These are phyloP conservation scores for Mycogone perniciosa DNA, from an alignment of 2,329 filamentous ascomycete genomes.

Conservation along the genomic window DNA sequence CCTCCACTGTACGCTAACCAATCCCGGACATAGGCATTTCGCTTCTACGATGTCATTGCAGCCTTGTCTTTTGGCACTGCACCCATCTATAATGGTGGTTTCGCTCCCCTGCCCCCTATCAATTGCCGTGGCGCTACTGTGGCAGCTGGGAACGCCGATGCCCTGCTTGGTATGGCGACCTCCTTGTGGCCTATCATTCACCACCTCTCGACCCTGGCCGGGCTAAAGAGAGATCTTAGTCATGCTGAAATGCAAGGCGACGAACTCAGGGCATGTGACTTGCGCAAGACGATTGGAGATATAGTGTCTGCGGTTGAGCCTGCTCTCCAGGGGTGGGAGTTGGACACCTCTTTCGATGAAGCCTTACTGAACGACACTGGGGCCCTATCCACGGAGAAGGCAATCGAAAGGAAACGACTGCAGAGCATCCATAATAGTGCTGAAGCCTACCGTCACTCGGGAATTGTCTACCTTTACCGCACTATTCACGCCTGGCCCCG, in stretches of 20 bases:
- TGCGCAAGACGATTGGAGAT: constrained; percentile 45
- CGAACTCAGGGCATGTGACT: constrained; percentile 38
- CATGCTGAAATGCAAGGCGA: constrained; percentile 36
- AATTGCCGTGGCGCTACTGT: constrained; percentile 39
- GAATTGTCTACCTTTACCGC: constrained; percentile 52
- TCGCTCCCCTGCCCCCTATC: constrained; percentile 42
- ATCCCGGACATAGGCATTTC: constrained; percentile 45
- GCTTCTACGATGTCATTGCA: constrained; percentile 60
- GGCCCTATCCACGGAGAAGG: constrained; percentile 18
- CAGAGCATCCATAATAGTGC: constrained; percentile 53
- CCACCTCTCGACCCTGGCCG: constrained; percentile 49
- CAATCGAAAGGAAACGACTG: constrained; percentile 25
- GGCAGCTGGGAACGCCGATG: constrained; percentile 48
- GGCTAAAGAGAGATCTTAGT: constrained; percentile 47
- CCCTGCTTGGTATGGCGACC: constrained; percentile 54
- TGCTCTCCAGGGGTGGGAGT: constrained; percentile 50
- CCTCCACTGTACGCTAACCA: neutral
- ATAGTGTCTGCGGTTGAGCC: constrained; percentile 49
- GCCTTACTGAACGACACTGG: constrained; percentile 18
- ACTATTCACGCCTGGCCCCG: constrained; percentile 45
- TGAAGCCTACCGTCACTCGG: constrained; percentile 54
- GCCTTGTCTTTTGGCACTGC: constrained; percentile 55
- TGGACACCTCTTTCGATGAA: constrained; percentile 38
- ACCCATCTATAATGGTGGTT: constrained; percentile 44
- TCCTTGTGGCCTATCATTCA: constrained; percentile 60